These are phyloP conservation scores for Fragosphaeria purpurea DNA, from an alignment of 2,329 filamentous ascomycete species.

Conservation along the genomic window DNA sequence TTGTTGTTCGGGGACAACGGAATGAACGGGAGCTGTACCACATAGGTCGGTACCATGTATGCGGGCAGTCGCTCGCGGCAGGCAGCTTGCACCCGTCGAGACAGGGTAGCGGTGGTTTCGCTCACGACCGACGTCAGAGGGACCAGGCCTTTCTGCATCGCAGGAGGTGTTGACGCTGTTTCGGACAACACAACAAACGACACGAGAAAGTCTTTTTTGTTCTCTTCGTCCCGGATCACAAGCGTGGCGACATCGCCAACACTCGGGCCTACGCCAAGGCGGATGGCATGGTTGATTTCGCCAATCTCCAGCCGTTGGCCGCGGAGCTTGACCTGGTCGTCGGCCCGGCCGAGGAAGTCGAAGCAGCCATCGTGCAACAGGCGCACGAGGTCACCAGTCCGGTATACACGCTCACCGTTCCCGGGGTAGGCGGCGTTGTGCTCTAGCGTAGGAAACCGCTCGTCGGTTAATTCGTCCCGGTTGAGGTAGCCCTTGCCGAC, in stretches of 20 bases:
- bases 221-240: slow-evolving; percentile 59
- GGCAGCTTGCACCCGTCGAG: slow-evolving; percentile 42
- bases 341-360: slow-evolving; percentile 76
- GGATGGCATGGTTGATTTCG: slow-evolving; percentile 81
- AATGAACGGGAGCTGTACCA: slow-evolving; percentile 60
- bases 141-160: too few species aligned
- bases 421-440: slow-evolving; percentile 6
- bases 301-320: slow-evolving; percentile 83
- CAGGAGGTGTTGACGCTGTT: background rate
- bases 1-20: slow-evolving; percentile 88
- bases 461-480: slow-evolving; percentile 62
- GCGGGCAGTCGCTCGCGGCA: slow-evolving; percentile 61
- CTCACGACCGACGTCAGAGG: slow-evolving; percentile 20
- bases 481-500: slow-evolving; percentile 88
- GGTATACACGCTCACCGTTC: slow-evolving; percentile 59
- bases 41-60: slow-evolving; percentile 88
- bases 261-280: slow-evolving; percentile 37
- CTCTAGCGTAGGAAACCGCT: slow-evolving; percentile 61
- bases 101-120: slow-evolving; percentile 27
- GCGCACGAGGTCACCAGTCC: slow-evolving; percentile 81
- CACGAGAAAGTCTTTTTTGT: slow-evolving; percentile 74
- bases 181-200: slow-evolving; percentile 51
- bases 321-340: slow-evolving; percentile 86
- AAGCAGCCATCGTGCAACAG: slow-evolving; percentile 72
- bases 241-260: slow-evolving; percentile 66